Percentiles rank a stretch among this genome's conserved stretches.
phyloP scores from a whole-genome alignment of 306 rosid species.

The Rosa lucieae region DNA sequence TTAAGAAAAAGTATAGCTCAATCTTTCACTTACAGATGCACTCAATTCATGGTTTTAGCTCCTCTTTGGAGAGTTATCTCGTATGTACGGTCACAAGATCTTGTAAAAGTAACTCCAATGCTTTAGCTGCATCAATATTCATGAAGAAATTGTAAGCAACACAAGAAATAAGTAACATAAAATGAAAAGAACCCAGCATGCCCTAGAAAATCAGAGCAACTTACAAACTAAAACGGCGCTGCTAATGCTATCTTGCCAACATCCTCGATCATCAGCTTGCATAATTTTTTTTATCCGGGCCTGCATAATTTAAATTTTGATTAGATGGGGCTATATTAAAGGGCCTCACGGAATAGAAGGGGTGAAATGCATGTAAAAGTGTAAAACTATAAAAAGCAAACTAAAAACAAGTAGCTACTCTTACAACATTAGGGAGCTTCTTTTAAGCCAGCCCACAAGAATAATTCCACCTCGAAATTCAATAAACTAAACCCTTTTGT shows the following conservation, averaged over 20 bases:
- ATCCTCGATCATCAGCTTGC: conserved; percentile 90
- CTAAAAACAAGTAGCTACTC: not conserved
- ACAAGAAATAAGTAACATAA: conserved; percentile 6
- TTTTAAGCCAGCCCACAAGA: too few relatives aligned
- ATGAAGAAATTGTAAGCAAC: conserved; percentile 31
- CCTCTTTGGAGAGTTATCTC: conserved; percentile 95
- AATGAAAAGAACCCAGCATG: not conserved
- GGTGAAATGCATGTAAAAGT: not conserved
- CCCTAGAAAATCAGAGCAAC: conserved; percentile 32
- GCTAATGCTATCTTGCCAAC: conserved; percentile 84
- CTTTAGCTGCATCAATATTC: conserved; percentile 69
- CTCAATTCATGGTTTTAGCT: conserved; percentile 90
- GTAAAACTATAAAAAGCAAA: not conserved
- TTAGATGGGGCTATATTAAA: conserved; percentile 25
- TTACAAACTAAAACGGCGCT: conserved; percentile 95
- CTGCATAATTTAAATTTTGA: conserved; percentile 42
- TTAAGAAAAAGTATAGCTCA: not conserved
- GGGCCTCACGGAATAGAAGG: conserved; percentile 14
- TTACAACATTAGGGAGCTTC: not conserved
- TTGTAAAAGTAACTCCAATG: conserved; percentile 89
- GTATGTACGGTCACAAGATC: conserved; percentile 98
- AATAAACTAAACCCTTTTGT: not conserved
- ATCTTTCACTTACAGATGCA: conserved; percentile 81
- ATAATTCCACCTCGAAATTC: not conserved
- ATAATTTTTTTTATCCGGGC: conserved; percentile 92